Base-by-base conservation (phyloP, 768 basidiomycete genomes). In the Coprinellus aureogranulatus region DNA sequence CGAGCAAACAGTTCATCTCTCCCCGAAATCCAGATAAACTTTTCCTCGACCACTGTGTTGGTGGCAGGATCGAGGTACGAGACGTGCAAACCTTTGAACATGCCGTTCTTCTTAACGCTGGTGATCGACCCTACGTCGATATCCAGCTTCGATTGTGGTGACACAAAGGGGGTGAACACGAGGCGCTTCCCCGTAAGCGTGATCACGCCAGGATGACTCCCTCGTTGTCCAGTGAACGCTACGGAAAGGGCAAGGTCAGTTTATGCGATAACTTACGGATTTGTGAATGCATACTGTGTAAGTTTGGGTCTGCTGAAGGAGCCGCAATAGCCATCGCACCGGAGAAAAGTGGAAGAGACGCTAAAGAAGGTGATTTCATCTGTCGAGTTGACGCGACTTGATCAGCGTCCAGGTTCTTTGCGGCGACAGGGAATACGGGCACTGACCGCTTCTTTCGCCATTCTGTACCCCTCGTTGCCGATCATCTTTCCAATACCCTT, bases 1-100 rank as follows among this genome's bases (percentile, higher is more conserved):
- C 86, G 70, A 44, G 83, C 84, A 67, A 89, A 88, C 18, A 89
- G 66, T 47, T 88, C 87, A 67, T 89, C 85, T 4, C 87, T 80
- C 25, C 71, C 75, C 30, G 80, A 81, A 39, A 88, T 77, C 82
- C 84, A 86, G 18, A 70, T 59, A 63, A 89, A 87, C 61, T 70
- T 81, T 53, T 70, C 76, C 57, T 75, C 75, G 30, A 66, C 68
- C 16, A 64, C 67, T n/a, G 61, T 57, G 12, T 66, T 73, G 16
- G 72, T 70, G 5, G 58, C 55, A 25, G 64, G 62, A 4, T 72
- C 65, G 39, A 53, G 58, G 79, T 81, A 86, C 45, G 68, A 67
- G 23, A 89, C 66, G 14, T 72, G 65, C 26, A 89, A 67, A 1
- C 85, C 85, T 64, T 77, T 81, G 61, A 84, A 65, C 26, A 82